Evolutionary conservation across 1,284 basidiomycete genomes (phyloP), one percentile per base, ranked within the genome.

Genomic region (Fomitopsis schrenkii): DNA sequence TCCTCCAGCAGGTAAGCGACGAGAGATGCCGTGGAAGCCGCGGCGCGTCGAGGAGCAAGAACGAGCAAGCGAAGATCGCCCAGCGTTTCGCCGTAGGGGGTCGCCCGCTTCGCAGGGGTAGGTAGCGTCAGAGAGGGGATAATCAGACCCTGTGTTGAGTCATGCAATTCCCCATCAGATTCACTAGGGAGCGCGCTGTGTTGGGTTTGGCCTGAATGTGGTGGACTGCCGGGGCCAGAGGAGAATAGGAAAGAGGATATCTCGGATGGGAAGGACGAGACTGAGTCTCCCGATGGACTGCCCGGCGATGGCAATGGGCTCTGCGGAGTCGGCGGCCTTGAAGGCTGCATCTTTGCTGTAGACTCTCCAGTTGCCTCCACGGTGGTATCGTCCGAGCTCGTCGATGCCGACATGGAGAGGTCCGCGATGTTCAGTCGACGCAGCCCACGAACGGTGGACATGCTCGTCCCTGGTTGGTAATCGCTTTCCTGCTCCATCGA

Each of bases 211-310:
- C 40, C 78, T 0, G 76, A 74, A 50, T 76, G 76, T 5, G 77
- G 79, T 8, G 87, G 87, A 63, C 83, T 85, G 1, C 82, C 83
- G 9, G 87, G 83, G 0, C 80, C 84, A 9, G 87, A 88, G 53
- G 86, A 88, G 76, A 89, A 89, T 75, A 90, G 87, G 77, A 88
- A 88, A 0, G 86, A 90, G n/a, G 84, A 82, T 9, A 88, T 53
- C 35, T 53, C 83, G 1, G 87, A 90, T 0, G 88, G 88, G 14
- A 89, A 76, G 6, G 88, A 90, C 1, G 88, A 89, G 52, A 87
- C 76, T 2, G 87, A 89, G 60, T 77, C 81, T n/a, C 72, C 70
- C 3, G 79, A 77, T 30, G 80, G 85, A 63, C 85, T 87, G 68
- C 81, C 79, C 36, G 83, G 80, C 14, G 82, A 78, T 10, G 84